These are phyloP conservation scores for Coleophoma crateriformis DNA, from an alignment of 2,329 filamentous ascomycete genomes.

Conservation along the genomic window DNA sequence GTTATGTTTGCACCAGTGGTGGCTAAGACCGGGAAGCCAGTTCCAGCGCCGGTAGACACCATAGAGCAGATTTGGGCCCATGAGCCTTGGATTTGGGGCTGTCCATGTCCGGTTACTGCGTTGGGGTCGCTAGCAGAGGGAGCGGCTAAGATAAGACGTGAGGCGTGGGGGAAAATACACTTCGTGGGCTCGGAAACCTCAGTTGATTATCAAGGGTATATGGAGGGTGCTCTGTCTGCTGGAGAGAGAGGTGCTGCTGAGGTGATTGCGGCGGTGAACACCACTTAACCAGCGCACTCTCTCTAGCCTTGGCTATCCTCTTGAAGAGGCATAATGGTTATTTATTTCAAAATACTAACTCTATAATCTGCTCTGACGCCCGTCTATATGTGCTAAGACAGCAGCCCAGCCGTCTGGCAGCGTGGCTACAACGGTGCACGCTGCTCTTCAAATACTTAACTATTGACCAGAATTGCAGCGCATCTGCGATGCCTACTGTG, in stretches of 20 bases:
- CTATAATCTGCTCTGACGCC: too few species aligned
- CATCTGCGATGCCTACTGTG: too few species aligned
- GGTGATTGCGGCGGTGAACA: constrained; percentile 18
- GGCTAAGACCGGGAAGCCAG: constrained; percentile 37
- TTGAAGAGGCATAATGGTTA: too few species aligned
- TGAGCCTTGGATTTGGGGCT: constrained; percentile 26
- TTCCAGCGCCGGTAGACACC: constrained; percentile 9
- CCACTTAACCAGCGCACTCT: too few species aligned
- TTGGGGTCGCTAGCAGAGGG: constrained; percentile 25
- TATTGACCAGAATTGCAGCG: too few species aligned
- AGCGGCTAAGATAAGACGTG: constrained; percentile 21
- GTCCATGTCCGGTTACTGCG: constrained; percentile 26
- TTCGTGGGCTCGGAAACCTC: constrained; percentile 45
- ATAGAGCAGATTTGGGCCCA: constrained; percentile 13
- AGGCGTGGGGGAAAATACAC: constrained; percentile 33
- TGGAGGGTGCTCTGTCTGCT: constrained; percentile 41
- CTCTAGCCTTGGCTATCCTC: too few species aligned
- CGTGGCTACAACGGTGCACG: too few species aligned
- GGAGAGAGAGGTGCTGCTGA: constrained; percentile 38
- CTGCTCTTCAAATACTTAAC: too few species aligned
- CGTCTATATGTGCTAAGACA: too few species aligned
- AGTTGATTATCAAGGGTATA: constrained; percentile 44
- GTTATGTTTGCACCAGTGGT: too few species aligned
- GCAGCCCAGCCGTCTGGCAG: too few species aligned
- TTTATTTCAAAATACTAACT: too few species aligned